Evolutionary conservation across 139 green algal genomes (phyloP).

Genomic region (Chlamydomonas asymmetrica): DNA sequence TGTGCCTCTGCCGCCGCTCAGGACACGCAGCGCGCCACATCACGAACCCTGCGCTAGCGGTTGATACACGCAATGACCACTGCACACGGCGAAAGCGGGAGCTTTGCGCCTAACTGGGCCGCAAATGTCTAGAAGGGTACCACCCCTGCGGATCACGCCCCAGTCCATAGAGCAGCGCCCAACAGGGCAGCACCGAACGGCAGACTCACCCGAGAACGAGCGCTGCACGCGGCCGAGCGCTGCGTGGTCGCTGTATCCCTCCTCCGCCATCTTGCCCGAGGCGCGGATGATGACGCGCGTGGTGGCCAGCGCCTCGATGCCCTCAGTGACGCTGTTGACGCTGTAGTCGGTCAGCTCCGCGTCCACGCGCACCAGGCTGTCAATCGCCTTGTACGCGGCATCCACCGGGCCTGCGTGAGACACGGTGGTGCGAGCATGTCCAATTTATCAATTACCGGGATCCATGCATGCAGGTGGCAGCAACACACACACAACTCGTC

Average conservation of each 20-base stretch:
- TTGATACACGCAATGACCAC: too few relatives aligned
- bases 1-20: too few relatives aligned
- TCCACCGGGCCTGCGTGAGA: conserved; percentile 83
- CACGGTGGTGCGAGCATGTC: too few relatives aligned
- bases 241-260: conserved; percentile 53
- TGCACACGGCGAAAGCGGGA: too few relatives aligned
- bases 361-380: conserved; percentile 76
- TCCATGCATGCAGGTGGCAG: too few relatives aligned
- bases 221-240: conserved; percentile 58
- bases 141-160: too few relatives aligned
- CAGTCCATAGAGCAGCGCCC: not conserved
- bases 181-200: not conserved
- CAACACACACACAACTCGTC: too few relatives aligned
- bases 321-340: conserved; percentile 89
- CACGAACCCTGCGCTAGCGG: too few relatives aligned
- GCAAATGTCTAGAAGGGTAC: too few relatives aligned
- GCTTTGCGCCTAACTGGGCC: too few relatives aligned
- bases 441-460: too few relatives aligned
- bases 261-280: conserved; percentile 43
- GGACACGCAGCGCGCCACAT: too few relatives aligned
- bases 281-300: conserved; percentile 83
- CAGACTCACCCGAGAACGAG: conserved; percentile 61
- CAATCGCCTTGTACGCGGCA: conserved; percentile 94
- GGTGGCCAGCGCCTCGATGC: conserved; percentile 91
- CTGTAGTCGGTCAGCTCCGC: conserved; percentile 84